These are phyloP conservation scores for Rhododendron williamsianum DNA, from an alignment of 148 eudicot genomes.

Conservation along the genomic window DNA sequence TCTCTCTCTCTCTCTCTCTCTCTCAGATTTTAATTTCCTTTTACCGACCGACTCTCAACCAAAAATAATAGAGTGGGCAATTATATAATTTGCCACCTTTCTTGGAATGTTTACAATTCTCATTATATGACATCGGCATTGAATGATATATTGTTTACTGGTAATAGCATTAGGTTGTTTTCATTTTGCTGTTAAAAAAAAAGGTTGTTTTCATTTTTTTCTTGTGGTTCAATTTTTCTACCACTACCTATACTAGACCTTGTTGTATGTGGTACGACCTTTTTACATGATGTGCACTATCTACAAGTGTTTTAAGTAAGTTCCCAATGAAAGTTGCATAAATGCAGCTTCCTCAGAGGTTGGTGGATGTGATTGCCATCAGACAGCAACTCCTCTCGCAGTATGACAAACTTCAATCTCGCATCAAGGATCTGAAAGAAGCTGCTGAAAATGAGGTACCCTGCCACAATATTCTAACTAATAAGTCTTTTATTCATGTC, in stretches of 20 bases:
- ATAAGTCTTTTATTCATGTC: too few relatives aligned
- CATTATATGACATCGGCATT: not conserved
- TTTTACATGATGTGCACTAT: not conserved
- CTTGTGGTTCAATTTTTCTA: not conserved
- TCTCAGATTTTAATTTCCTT: not conserved
- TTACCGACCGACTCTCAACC: not conserved
- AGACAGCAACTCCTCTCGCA: slow-evolving; percentile 88
- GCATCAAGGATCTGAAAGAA: slow-evolving; percentile 72
- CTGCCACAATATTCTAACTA: not conserved
- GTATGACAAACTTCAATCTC: slow-evolving; percentile 90
- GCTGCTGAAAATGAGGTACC: slow-evolving; percentile 93
- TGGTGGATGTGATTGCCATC: slow-evolving; percentile 53
- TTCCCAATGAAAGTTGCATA: not conserved
- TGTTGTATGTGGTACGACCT: not conserved
- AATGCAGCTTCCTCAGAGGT: slow-evolving; percentile 61
- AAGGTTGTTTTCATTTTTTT: not conserved
- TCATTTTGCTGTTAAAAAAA: not conserved
- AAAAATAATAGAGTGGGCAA: not conserved
- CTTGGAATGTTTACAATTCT: not conserved
- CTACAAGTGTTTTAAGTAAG: not conserved
- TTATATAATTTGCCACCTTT: not conserved
- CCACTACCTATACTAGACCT: not conserved
- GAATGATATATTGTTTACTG: not conserved
- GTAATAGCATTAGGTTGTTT: not conserved
- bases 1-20: not conserved